Evolutionary conservation across 345 rosid genomes (phyloP), one percentile per base, ranked within the genome.

Genomic region (Hibiscus trionum): DNA sequence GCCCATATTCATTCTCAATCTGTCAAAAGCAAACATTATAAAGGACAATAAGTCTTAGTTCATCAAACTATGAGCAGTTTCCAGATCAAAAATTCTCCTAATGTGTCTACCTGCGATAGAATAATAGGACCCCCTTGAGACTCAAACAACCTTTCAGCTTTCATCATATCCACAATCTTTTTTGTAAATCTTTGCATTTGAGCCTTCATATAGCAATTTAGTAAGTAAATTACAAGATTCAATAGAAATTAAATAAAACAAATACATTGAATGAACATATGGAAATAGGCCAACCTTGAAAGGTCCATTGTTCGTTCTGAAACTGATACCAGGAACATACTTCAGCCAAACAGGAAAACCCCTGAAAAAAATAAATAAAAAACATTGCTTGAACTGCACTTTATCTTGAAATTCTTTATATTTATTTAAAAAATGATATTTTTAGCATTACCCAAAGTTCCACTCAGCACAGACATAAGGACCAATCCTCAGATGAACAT

Each of bases 291-390:
- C 74, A 72, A 89, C 99, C 97, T 92, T 95, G 80, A 95, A 95
- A 58, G 97, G 98, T 61, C 86, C 94, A 73, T 95, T 95, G 75
- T 90, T 82, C 39, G 99, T 93, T 84, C 99, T 93, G 88, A 95
- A 95, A 79, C 79, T 79, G 73, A 95, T 93, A 29, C 98, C 98
- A 17, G 86, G 99, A 81, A 95, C 72, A 84, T 89, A 95, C 77
- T 95, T 95, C 61, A 95, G 91, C 99, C 99, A 95, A 82, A 95
- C 98, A 71, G 99, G 99, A 75, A 95, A 90, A 47, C 99, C 99
- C 75, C 99, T 95, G 90, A 55, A 76, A 67, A 67, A 77, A 29
- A 8, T 0, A 57, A 21, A 57, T 21, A 44, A 27, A 60, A 75
- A 31, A 14, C 14, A 70, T 77, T 61, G 73, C 61, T 66, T 72